Evolutionary conservation across 371 early-diverging fungal genomes (phyloP).

Genomic region (Mortierella sp.): DNA sequence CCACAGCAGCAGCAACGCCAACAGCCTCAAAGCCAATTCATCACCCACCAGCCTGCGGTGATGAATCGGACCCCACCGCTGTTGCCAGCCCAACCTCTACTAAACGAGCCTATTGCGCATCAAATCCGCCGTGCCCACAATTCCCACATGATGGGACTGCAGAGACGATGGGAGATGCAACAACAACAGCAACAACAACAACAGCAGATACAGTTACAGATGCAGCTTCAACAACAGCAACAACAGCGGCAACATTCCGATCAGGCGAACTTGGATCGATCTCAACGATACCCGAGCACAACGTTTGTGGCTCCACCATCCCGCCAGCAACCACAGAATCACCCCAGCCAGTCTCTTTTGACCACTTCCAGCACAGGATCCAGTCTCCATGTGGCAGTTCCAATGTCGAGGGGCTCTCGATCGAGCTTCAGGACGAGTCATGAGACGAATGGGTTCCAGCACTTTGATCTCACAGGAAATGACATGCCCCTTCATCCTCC

Average conservation of each 20-base stretch:
- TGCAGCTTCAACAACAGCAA: conserved; percentile 19
- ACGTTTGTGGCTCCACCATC: conserved; percentile 29
- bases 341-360: conserved; percentile 7
- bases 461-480: conserved; percentile 19
- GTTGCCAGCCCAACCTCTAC: conserved; percentile 15
- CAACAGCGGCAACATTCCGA: conserved; percentile 4
- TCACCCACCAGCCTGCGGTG: conserved; percentile 23
- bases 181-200: conserved; percentile 23
- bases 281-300: conserved; percentile 4
- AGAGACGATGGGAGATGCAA: conserved; percentile 29
- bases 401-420: conserved; percentile 19
- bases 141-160: conserved; percentile 22
- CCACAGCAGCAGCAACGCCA: not conserved
- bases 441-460: conserved; percentile 27
- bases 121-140: conserved; percentile 37
- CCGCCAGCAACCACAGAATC: conserved; percentile 15
- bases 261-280: not conserved
- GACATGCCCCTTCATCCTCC: not conserved
- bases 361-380: not conserved
- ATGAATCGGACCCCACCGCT: conserved; percentile 37
- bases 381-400: conserved; percentile 13
- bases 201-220: conserved; percentile 11
- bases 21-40: not conserved
- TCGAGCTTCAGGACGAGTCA: conserved; percentile 34
- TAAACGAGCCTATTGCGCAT: conserved; percentile 37